Evolutionary conservation across 164 flowering plant species (phyloP).

Genomic region (Umbilicus rupestris): DNA sequence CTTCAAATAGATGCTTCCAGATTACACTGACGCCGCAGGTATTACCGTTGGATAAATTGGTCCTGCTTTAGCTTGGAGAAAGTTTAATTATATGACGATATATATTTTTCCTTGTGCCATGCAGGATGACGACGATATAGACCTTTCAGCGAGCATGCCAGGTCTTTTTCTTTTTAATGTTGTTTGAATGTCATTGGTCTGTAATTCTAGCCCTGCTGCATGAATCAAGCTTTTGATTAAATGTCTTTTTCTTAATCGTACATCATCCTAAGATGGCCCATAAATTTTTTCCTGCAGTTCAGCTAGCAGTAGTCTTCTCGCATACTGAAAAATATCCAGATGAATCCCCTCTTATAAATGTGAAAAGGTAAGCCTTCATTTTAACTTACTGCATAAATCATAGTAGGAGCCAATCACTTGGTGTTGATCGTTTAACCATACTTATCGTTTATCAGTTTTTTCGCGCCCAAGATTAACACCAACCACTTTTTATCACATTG

Average conservation of each 20-base stretch:
- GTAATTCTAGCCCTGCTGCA: background rate
- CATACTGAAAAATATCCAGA: conserved; percentile 97
- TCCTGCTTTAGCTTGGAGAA: background rate
- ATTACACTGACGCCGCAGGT: conserved; percentile 71
- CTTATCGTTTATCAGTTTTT: background rate
- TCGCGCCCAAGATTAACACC: background rate
- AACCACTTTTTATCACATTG: background rate
- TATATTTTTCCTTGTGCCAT: conserved; percentile 5
- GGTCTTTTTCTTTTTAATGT: conserved; percentile 27
- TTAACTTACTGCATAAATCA: background rate
- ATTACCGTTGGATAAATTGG: background rate
- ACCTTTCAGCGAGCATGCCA: conserved; percentile 32
- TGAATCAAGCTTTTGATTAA: background rate
- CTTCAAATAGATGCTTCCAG: conserved; percentile 71
- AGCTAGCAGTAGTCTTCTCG: conserved; percentile 70
- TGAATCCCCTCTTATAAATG: conserved; percentile 75
- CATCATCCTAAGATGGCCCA: background rate
- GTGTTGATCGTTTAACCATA: background rate
- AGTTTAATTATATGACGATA: background rate
- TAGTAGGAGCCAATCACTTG: background rate
- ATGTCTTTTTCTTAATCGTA: background rate
- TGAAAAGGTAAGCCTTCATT: conserved; percentile 42
- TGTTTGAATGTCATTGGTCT: background rate
- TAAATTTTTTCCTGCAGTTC: conserved; percentile 50
- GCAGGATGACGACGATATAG: conserved; percentile 81